Percentiles rank a stretch among this genome's conserved stretches.
Evolutionary conservation across 2,329 filamentous ascomycete genomes (phyloP).

Genomic region (Fusarium staphyleae): DNA sequence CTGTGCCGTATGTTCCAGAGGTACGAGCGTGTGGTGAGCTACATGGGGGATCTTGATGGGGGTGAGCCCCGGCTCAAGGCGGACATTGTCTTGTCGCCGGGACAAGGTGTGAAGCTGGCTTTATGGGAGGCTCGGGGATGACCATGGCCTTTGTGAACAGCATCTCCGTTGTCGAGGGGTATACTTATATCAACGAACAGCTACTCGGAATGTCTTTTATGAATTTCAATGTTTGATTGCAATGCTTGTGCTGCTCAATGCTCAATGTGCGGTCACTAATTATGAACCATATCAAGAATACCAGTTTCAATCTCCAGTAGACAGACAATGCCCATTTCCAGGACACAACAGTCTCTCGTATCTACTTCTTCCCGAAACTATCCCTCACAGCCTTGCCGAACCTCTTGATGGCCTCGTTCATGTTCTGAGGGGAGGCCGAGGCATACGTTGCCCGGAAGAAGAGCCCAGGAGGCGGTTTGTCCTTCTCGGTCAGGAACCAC

Average conservation of each 20-base stretch:
- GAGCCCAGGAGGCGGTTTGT: conserved; percentile 66
- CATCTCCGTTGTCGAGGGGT: not conserved
- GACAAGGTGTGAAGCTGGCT: conserved; percentile 63
- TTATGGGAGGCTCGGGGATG: conserved; percentile 57
- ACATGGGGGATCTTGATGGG: conserved; percentile 62
- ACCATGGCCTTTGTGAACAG: not conserved
- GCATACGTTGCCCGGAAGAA: conserved; percentile 94
- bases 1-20: conserved; percentile 75
- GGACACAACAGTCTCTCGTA: not conserved
- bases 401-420: conserved; percentile 74
- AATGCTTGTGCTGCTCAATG: not conserved
- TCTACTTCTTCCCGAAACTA: conserved; percentile 53
- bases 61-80: conserved; percentile 62
- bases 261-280: not conserved
- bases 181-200: not conserved
- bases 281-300: not conserved
- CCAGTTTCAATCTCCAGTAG: not conserved
- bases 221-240: not conserved
- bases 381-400: conserved; percentile 77
- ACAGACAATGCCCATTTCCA: not conserved
- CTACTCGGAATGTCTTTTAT: not conserved
- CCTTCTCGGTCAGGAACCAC: conserved; percentile 85
- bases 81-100: conserved; percentile 67
- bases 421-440: conserved; percentile 74
- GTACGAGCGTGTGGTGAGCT: conserved; percentile 68